These are phyloP conservation scores for Colletotrichum filicis DNA, from an alignment of 2,329 filamentous ascomycete species.

Conservation along the genomic window DNA sequence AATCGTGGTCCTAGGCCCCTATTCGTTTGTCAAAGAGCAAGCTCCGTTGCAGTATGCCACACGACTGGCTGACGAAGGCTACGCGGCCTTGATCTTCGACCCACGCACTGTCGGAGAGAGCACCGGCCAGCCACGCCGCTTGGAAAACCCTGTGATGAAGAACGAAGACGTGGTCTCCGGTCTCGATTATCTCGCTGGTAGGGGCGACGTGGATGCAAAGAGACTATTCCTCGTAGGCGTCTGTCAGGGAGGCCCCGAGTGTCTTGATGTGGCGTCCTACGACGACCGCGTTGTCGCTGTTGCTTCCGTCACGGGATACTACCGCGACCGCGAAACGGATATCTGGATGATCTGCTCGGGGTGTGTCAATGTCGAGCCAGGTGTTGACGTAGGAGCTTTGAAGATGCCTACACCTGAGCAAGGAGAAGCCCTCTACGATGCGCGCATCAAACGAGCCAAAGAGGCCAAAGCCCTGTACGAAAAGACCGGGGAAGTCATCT, in stretches of 20 bases:
- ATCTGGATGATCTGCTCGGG: no score
- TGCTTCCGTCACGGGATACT: slow-evolving; percentile 30
- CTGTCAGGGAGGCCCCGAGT: slow-evolving; percentile 44
- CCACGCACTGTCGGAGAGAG: slow-evolving; percentile 45
- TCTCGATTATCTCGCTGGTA: no score
- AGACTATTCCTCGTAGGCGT: slow-evolving; percentile 41
- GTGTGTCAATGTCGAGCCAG: no score
- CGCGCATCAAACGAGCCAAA: slow-evolving; percentile 31
- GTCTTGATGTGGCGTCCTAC: slow-evolving; percentile 43
- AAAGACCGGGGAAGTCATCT: no score
- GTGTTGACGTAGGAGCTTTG: no score
- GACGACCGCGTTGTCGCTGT: slow-evolving; percentile 38
- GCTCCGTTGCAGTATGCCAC: slow-evolving; percentile 44
- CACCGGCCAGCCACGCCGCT: slow-evolving; percentile 41
- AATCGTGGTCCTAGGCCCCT: slow-evolving; percentile 39
- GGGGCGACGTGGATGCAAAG: no score
- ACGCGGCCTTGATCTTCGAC: slow-evolving; percentile 44
- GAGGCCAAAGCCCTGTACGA: no score
- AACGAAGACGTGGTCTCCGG: no score
- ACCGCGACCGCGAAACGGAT: no score
- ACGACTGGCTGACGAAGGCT: slow-evolving; percentile 44
- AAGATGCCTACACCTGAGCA: no score
- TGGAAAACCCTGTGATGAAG: slow-evolving; percentile 34
- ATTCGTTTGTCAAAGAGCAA: slow-evolving; percentile 45
- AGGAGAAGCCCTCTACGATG: no score